Evolutionary conservation across 31 red algal genomes (phyloP), one percentile per base, ranked within the genome.

Genomic region (Porphyra umbilicalis): DNA sequence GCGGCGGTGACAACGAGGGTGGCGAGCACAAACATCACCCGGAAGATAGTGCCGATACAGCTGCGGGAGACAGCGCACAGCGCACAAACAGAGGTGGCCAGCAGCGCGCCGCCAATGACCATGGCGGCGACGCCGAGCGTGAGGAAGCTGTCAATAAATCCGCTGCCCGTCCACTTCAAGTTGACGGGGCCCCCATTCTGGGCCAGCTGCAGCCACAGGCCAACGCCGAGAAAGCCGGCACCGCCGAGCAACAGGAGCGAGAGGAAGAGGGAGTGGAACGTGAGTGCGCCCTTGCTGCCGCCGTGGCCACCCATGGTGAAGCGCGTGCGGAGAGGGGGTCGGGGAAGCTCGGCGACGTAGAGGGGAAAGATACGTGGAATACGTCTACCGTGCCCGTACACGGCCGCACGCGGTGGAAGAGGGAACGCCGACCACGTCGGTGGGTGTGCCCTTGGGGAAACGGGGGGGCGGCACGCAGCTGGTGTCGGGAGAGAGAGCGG

Each of bases 201-300:
- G 75, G 84, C 84, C 8, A 86, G 84, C 32, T 77, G 38, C 68
- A 94, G 46, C 92, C 92, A 94, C 76, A 90, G 82, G 36, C 92
- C 92, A 4, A 87, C 34, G 57, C 68, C 92, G 30, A 94, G 35
- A 15, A 94, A 85, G 33, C 83, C 92, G 35, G 84, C 87, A 67
- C 92, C 92, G 8, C 76, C 92, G 2, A 94, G 76, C 4, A 90
- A 77, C 38, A 90, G 75, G 35, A 89, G 32, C 32, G 82, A 76
- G 0, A 85, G 77, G 36, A 94, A 83, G 32, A 94, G 29, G 38
- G 80, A 38, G 75, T 94, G 92, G 77, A 87, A 94, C 32, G 85
- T 40, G 13, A 71, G 57, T 29, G 57, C 57, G 6, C 4, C 57
- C 57, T 71, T 71, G 57, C n/a, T n/a, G n/a, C n/a, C n/a, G n/a